phyloP scores from a whole-genome alignment of 208 protist species.

The Phytomonas sp. region DNA sequence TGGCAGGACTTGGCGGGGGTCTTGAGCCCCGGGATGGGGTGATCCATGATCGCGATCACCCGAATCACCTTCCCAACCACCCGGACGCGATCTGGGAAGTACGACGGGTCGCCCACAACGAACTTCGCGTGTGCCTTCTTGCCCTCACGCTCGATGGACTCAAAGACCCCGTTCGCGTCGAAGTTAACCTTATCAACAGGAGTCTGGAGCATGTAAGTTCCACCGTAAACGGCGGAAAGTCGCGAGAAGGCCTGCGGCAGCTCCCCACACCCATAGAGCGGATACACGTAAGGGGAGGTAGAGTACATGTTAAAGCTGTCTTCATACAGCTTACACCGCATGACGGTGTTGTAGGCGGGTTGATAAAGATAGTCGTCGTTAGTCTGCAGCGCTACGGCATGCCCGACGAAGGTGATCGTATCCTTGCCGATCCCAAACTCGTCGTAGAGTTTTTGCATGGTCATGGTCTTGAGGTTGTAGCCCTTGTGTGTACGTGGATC shows the following conservation, averaged over 20 bases:
- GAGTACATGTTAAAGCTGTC: conserved; percentile 92
- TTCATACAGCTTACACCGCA: conserved; percentile 95
- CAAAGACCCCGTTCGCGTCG: conserved; percentile 88
- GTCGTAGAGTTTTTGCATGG: conserved; percentile 93
- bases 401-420: conserved; percentile 98
- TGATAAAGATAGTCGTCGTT: conserved; percentile 92
- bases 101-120: conserved; percentile 98
- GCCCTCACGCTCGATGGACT: conserved; percentile 88
- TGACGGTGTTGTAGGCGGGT: conserved; percentile 91
- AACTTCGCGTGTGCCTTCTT: conserved; percentile 89
- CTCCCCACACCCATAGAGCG: conserved; percentile 99
- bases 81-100: conserved; percentile 96
- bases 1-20: conserved; percentile 83
- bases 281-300: conserved; percentile 99
- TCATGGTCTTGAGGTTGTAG: conserved; percentile 82
- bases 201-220: conserved; percentile 99
- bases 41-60: conserved; percentile 96
- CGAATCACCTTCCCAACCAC: conserved; percentile 93
- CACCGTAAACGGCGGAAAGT: conserved; percentile 91
- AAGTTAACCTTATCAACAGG: conserved; percentile 96
- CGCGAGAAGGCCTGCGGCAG: conserved; percentile 98
- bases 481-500: conserved; percentile 90
- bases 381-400: conserved; percentile 89
- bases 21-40: conserved; percentile 85
- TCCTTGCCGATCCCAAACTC: conserved; percentile 92